Evolutionary conservation across 768 basidiomycete genomes (phyloP), one percentile per base, ranked within the genome.

Genomic region (Leccinum boreale): DNA sequence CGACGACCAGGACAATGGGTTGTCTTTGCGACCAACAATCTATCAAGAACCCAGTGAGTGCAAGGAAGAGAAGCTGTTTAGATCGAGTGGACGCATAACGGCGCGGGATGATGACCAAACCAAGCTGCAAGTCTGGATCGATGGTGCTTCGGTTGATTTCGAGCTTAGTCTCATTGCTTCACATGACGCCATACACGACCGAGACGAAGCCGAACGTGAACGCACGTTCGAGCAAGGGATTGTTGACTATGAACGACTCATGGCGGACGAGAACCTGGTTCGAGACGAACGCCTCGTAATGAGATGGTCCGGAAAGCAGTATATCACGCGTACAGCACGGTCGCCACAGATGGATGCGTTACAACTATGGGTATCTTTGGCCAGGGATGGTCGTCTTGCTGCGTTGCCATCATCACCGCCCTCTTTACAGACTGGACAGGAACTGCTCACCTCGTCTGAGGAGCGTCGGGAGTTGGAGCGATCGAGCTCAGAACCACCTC

Each of bases 291-390:
- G 80, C 28, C 78, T 96, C 36, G 89, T 93, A 3, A 81, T 95
- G 52, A 79, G 83, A 58, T 95, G 91, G 85, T 78, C 80, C 42
- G 81, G 78, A 10, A 79, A 81, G 50, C 83, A 80, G 88, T 94
- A 89, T 69, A 85, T 94, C 54, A 88, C 86, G n/a, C 85, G 86
- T 60, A 74, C 77, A 42, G 90, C 91, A 64, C 83, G 80, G 3
- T 89, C 89, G 0, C 86, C 87, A 1, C 78, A 95, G 26, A 84
- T 94, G 77, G 81, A 83, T 35, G 86, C 90, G 0, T 80, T 98
- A 4, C 77, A 78, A 8, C 66, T 82, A 82, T 85, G 94, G 51
- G 69, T 77, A 24, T 73, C 76, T 4, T 67, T 75, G 1, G 56
- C 75, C 4, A 65, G 59, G 21, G 66, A 73, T 44, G 68, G 71